Evolutionary conservation across 345 rosid species (phyloP).

Genomic region (Arabidopsis suecica): DNA sequence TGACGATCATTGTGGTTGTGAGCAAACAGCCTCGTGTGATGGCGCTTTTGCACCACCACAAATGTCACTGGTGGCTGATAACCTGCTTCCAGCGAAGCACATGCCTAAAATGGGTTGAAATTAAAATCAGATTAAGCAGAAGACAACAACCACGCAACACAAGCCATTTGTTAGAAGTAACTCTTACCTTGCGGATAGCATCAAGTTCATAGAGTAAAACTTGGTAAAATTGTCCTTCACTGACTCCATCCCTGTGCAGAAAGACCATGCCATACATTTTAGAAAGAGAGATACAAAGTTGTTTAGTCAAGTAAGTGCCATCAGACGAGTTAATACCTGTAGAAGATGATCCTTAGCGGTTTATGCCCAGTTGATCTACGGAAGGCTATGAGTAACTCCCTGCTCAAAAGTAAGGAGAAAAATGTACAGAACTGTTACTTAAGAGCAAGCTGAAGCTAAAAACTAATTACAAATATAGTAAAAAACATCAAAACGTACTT

Average conservation of each 20-base stretch:
- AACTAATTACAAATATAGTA: neutral
- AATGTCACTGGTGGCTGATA: constrained; percentile 99
- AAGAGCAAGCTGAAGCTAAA: constrained; percentile 9
- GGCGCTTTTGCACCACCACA: constrained; percentile 99
- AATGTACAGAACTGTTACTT: neutral
- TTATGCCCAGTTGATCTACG: constrained; percentile 94
- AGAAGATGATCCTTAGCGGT: constrained; percentile 93
- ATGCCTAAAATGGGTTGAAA: constrained; percentile 60
- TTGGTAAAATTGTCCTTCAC: constrained; percentile 98
- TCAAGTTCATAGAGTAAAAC: constrained; percentile 92
- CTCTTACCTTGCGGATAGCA: constrained; percentile 89
- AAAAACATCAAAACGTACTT: constrained; percentile 55
- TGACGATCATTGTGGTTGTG: constrained; percentile 71
- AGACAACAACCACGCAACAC: neutral
- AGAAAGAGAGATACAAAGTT: neutral
- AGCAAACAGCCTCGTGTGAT: constrained; percentile 97
- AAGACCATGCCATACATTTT: neutral
- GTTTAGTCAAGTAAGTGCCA: neutral
- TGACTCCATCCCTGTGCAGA: constrained; percentile 84
- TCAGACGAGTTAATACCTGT: constrained; percentile 56
- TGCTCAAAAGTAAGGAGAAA: constrained; percentile 37
- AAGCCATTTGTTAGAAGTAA: neutral
- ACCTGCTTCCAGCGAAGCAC: constrained; percentile 93
- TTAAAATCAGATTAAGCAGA: neutral
- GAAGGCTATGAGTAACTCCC: constrained; percentile 95